Evolutionary conservation across 495 filamentous ascomycete species (phyloP), one percentile per base, ranked within the genome.

Genomic region (Penicillium paradoxum): DNA sequence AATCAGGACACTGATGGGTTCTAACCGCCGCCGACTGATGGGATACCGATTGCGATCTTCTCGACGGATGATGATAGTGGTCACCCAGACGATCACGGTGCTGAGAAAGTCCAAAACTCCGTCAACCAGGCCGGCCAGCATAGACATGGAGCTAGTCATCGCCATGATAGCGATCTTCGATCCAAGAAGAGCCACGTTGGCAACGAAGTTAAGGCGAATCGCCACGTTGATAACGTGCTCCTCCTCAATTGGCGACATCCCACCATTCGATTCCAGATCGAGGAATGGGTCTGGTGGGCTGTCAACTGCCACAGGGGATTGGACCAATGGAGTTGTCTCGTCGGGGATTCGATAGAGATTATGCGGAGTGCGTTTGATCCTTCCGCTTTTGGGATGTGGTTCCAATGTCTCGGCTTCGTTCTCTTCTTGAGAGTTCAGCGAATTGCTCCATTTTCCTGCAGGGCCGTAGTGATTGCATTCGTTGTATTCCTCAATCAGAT

Each of bases 51-150:
- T 89, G 45, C 83, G 83, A 58, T 96, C 89, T 49, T 85, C 83
- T 37, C 79, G 79, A 41, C 79, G 79, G 55, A 93, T 92, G 49
- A 93, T 74, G 47, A 71, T 75, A 0, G 88, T 89, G 0, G 89
- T 92, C 4, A 82, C 78, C 88, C 88, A 91, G 37, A 96, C 84
- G 41, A 97, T 96, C 33, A 81, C 84, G 0, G 90, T 97, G 33
- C 82, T 86, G 36, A 97, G 73, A 59, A 95, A 95, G 61, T 97
- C 91, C 13, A 97, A 77, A 0, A 86, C 83, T 3, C 88, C 90
- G 60, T 97, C 91, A 1, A 97, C 91, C 50, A 97, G 78, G 59
- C 84, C 88, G 14, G 91, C 91, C 11, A 97, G 77, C 13, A 97
- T 88, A 4, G 90, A 95, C 50, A 97, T 81, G 14, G 90, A 95